phyloP scores from a whole-genome alignment of 148 eudicot genomes.

The Vaccinium myrtillus region DNA sequence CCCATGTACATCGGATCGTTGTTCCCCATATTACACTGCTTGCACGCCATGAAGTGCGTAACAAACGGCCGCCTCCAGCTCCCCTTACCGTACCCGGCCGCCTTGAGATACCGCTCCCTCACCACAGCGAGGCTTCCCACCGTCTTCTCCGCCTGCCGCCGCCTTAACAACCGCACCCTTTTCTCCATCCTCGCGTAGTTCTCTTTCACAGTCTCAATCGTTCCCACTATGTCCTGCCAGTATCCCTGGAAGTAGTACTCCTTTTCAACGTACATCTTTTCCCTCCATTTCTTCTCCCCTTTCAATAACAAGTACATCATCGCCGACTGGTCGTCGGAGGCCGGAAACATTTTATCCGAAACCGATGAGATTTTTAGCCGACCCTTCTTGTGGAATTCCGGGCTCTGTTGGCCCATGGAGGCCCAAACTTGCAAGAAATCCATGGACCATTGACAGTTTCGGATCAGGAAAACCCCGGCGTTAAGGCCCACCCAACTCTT shows the following conservation, averaged over 20 bases:
- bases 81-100: constrained; percentile 30
- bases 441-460: constrained; percentile 91
- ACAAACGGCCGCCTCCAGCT: constrained; percentile 67
- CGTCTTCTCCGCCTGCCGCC: constrained; percentile 64
- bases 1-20: constrained; percentile 55
- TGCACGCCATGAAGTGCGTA: constrained; percentile 91
- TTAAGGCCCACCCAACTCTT: constrained; percentile 77
- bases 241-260: constrained; percentile 73
- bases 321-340: constrained; percentile 81
- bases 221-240: constrained; percentile 66
- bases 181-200: constrained; percentile 33
- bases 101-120: constrained; percentile 31
- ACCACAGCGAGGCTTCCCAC: constrained; percentile 36
- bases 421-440: constrained; percentile 70
- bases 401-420: constrained; percentile 64
- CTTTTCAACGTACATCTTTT: constrained; percentile 55
- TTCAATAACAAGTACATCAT: constrained; percentile 54
- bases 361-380: constrained; percentile 32
- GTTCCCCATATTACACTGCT: constrained; percentile 66
- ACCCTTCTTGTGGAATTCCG: constrained; percentile 64
- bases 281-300: constrained; percentile 50
- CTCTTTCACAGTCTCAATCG: constrained; percentile 31
- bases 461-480: constrained; percentile 80
- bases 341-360: constrained; percentile 53
- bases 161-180: constrained; percentile 35